These are phyloP conservation scores for Domatiomyces globalis DNA, from an alignment of 2,329 filamentous ascomycete species.

Conservation along the genomic window DNA sequence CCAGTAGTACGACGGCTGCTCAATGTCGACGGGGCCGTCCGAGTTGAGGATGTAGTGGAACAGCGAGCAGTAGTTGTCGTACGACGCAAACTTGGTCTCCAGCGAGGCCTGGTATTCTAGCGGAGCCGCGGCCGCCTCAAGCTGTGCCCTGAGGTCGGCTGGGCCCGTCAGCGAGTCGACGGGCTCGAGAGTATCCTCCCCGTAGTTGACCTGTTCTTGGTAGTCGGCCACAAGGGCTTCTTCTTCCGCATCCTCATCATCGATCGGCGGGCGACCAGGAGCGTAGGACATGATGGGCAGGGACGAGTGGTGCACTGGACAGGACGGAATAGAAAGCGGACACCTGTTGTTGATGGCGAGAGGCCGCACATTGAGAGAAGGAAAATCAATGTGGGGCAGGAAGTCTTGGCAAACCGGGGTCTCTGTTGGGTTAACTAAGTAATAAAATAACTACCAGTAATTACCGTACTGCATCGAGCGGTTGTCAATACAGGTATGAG, in stretches of 20 bases:
- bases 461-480: too few relatives aligned
- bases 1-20: constrained; percentile 97
- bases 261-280: constrained; percentile 33
- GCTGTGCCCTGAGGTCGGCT: constrained; percentile 82
- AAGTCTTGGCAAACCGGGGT: background rate
- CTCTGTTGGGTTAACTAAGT: too few relatives aligned
- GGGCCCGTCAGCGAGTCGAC: constrained; percentile 55
- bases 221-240: constrained; percentile 93
- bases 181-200: constrained; percentile 60
- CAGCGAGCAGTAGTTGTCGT: constrained; percentile 97
- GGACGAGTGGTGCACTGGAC: constrained; percentile 2
- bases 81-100: constrained; percentile 95
- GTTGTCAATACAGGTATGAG: too few relatives aligned
- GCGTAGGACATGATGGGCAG: constrained; percentile 31
- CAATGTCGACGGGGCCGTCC: constrained; percentile 93
- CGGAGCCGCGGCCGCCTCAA: constrained; percentile 82
- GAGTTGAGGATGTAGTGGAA: constrained; percentile 99
- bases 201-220: constrained; percentile 88
- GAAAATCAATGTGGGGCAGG: background rate
- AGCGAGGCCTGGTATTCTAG: constrained; percentile 91
- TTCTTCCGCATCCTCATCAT: constrained; percentile 91
- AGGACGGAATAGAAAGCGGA: background rate
- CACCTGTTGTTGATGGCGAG: background rate
- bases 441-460: too few relatives aligned
- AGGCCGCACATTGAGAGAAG: background rate